Percentiles rank a stretch among this genome's conserved stretches.
phyloP scores from a whole-genome alignment of 192 early-diverging fungal species.

The Mortierella antarctica region DNA sequence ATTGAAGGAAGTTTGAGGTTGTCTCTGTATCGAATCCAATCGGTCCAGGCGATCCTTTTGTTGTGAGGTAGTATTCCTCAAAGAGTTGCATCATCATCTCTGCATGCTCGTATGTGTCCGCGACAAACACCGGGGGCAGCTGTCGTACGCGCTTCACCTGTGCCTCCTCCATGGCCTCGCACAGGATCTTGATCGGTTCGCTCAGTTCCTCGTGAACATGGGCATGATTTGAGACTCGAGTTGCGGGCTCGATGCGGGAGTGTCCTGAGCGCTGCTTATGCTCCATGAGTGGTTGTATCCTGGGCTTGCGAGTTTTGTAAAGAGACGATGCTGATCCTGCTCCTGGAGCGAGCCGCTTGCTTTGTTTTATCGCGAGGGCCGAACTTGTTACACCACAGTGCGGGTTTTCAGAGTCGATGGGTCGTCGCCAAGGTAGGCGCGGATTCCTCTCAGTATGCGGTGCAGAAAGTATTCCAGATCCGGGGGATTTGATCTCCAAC shows the following conservation, averaged over 20 bases:
- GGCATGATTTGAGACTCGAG: not conserved
- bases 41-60: constrained; percentile 12
- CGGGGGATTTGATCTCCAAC: too few relatives aligned
- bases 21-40: constrained; percentile 61
- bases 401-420: too few relatives aligned
- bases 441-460: too few relatives aligned
- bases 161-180: constrained; percentile 33
- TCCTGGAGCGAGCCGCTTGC: too few relatives aligned
- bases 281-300: constrained; percentile 5
- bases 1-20: constrained; percentile 20
- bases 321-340: too few relatives aligned
- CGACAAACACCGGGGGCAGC: constrained; percentile 30
- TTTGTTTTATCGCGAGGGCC: too few relatives aligned
- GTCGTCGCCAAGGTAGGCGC: too few relatives aligned
- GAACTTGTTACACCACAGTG: too few relatives aligned
- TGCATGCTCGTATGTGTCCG: constrained; percentile 17
- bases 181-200: constrained; percentile 26
- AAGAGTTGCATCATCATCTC: constrained; percentile 42
- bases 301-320: not conserved
- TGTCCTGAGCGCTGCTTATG: constrained; percentile 4
- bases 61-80: constrained; percentile 18
- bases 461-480: too few relatives aligned
- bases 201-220: constrained; percentile 3
- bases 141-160: constrained; percentile 8
- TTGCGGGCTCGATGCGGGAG: not conserved